phyloP scores from a whole-genome alignment of 2,329 filamentous ascomycete genomes.

The Sporothrix pseudoabietina region DNA sequence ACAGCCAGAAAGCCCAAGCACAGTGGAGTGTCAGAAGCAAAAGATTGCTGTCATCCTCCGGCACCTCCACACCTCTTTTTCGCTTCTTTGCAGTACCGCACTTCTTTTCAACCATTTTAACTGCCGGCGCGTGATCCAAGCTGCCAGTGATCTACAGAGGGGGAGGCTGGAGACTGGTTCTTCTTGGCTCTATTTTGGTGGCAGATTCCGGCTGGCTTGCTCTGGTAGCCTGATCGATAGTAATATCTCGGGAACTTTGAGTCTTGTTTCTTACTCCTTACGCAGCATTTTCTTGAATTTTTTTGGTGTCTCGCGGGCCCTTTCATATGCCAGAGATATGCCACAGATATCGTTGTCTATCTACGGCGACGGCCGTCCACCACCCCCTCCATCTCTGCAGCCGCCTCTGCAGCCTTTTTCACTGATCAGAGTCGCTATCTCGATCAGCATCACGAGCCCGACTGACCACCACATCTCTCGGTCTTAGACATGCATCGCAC shows the following conservation, averaged over 20 bases:
- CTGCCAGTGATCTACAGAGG: neutral
- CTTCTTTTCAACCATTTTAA: neutral
- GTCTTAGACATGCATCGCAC: conserved; percentile 18
- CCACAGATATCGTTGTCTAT: neutral
- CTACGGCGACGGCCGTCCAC: neutral
- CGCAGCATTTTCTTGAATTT: neutral
- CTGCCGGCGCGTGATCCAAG: conserved; percentile 14
- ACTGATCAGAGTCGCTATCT: neutral
- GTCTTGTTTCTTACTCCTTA: neutral
- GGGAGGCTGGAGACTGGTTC: neutral
- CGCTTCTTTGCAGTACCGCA: neutral
- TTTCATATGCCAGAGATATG: neutral
- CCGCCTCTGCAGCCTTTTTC: neutral
- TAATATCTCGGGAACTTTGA: conserved; percentile 11
- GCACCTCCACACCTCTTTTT: neutral
- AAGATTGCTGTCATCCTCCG: neutral
- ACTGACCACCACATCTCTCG: neutral
- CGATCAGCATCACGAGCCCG: neutral
- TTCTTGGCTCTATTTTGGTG: neutral
- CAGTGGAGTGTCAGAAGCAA: neutral
- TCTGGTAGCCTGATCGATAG: neutral
- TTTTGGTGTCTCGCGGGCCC: neutral
- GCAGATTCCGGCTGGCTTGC: neutral
- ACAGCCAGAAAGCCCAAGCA: neutral
- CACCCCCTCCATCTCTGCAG: neutral